Evolutionary conservation across 768 basidiomycete genomes (phyloP).

Genomic region (Pulveroboletus sp.): DNA sequence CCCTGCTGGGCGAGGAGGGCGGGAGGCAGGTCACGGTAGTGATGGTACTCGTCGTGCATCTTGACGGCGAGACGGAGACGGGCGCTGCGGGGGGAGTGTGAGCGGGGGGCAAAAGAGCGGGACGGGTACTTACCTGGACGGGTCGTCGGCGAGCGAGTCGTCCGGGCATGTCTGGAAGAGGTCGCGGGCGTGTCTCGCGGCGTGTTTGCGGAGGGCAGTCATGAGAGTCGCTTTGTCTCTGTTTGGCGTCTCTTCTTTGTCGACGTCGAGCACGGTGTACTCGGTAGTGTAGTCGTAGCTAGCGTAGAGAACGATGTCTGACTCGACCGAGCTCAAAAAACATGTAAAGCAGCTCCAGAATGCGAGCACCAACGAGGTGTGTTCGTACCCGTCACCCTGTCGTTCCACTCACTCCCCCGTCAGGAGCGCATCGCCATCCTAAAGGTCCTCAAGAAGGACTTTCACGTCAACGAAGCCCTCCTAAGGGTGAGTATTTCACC

Average conservation of each 20-base stretch:
- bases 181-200: conserved; percentile 68
- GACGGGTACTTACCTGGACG: conserved; percentile 38
- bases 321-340: conserved; percentile 64
- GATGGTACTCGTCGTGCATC: conserved; percentile 84
- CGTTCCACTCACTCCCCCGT: background rate
- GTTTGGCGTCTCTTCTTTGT: too few relatives aligned
- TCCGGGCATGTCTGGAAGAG: conserved; percentile 66
- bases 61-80: conserved; percentile 76
- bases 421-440: conserved; percentile 67
- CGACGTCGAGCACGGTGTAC: too few relatives aligned
- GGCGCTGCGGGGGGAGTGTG: conserved; percentile 35
- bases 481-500: conserved; percentile 57
- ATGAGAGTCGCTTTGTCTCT: background rate
- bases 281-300: conserved; percentile 15
- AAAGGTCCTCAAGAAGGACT: conserved; percentile 59
- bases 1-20: conserved; percentile 79
- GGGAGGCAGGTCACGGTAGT: conserved; percentile 80
- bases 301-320: conserved; percentile 30
- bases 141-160: conserved; percentile 66
- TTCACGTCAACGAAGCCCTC: conserved; percentile 64
- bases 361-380: conserved; percentile 53
- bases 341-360: conserved; percentile 77
- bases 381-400: conserved; percentile 18
- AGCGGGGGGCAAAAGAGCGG: background rate
- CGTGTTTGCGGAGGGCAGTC: conserved; percentile 35